Evolutionary conservation across 208 protist species (phyloP).

Genomic region (Crithidia sp.): DNA sequence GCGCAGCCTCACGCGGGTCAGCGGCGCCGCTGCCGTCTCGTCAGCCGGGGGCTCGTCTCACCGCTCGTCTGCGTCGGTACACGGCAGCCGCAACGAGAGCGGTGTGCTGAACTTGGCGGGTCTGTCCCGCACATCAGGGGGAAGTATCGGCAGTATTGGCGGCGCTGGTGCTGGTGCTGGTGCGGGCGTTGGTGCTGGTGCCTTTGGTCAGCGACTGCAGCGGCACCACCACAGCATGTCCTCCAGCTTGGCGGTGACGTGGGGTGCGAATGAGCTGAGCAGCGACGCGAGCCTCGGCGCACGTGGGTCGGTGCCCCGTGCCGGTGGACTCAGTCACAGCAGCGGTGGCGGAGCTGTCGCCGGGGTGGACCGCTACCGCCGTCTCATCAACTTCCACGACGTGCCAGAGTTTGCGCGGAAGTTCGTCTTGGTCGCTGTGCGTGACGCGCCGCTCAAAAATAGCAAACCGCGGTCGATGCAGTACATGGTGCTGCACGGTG

Average conservation of each 20-base stretch:
- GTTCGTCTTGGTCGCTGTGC: slow-evolving; percentile 65
- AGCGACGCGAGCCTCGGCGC: slow-evolving; percentile 2
- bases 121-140: not conserved
- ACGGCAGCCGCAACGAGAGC: slow-evolving; percentile 2
- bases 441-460: slow-evolving; percentile 27
- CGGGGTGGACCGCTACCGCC: slow-evolving; percentile 21
- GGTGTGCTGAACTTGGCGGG: slow-evolving; percentile 9
- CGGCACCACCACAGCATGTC: slow-evolving; percentile 9
- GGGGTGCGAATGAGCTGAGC: not conserved
- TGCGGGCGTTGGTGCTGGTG: not conserved
- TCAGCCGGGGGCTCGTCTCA: not conserved
- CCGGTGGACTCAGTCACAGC: slow-evolving; percentile 7
- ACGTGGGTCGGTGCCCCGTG: not conserved
- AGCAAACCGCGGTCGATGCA: slow-evolving; percentile 40
- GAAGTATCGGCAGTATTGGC: not conserved
- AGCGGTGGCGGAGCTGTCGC: not conserved
- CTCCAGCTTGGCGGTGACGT: slow-evolving; percentile 4
- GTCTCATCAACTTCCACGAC: slow-evolving; percentile 57
- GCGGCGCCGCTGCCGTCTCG: not conserved
- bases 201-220: slow-evolving; percentile 13
- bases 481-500: slow-evolving; percentile 85
- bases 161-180: not conserved
- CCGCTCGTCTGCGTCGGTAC: not conserved
- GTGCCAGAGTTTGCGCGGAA: slow-evolving; percentile 80
- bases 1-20: not conserved